Conservation (phyloP, 257 asterid species). For the Nyctanthes arbortristis region DNA sequence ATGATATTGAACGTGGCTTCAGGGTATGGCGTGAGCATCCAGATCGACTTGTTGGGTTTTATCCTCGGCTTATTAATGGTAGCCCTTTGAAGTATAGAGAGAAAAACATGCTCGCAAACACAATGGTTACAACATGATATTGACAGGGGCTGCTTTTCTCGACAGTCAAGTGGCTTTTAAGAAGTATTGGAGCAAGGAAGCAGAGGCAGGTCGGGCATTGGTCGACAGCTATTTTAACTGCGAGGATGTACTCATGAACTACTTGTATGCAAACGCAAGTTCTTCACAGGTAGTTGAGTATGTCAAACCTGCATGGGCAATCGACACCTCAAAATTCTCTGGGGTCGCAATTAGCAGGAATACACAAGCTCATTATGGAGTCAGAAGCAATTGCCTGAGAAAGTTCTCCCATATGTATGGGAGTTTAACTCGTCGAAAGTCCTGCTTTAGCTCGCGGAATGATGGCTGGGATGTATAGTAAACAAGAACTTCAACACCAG, state of each 20-base stretch:
- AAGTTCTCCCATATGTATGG: conserved; percentile 74
- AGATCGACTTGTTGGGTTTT: conserved; percentile 79
- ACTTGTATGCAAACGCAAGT: conserved; percentile 77
- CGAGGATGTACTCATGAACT: conserved; percentile 91
- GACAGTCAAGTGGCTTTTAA: conserved; percentile 57
- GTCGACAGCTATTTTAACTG: conserved; percentile 78
- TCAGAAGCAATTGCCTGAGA: conserved; percentile 53
- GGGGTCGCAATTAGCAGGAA: conserved; percentile 79
- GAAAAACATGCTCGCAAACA: conserved; percentile 79
- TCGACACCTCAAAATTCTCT: conserved; percentile 74
- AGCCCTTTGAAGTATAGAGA: conserved; percentile 46
- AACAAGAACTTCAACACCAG: conserved; percentile 18
- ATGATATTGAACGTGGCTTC: conserved; percentile 89
- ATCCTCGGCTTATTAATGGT: conserved; percentile 69
- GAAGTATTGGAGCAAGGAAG: conserved; percentile 81
- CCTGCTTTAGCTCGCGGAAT: conserved; percentile 57
- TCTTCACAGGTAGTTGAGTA: conserved; percentile 51
- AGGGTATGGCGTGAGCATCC: conserved; percentile 88
- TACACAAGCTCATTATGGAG: conserved; percentile 57
- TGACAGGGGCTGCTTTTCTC: conserved; percentile 93
- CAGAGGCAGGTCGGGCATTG: conserved; percentile 51
- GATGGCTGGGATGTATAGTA: conserved; percentile 98
- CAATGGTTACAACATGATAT: conserved; percentile 79
- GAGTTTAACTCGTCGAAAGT: conserved; percentile 53
- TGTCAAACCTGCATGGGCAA: conserved; percentile 53